These are phyloP conservation scores for Picochlorum sp. DNA, from an alignment of 139 green algal genomes.

Conservation along the genomic window DNA sequence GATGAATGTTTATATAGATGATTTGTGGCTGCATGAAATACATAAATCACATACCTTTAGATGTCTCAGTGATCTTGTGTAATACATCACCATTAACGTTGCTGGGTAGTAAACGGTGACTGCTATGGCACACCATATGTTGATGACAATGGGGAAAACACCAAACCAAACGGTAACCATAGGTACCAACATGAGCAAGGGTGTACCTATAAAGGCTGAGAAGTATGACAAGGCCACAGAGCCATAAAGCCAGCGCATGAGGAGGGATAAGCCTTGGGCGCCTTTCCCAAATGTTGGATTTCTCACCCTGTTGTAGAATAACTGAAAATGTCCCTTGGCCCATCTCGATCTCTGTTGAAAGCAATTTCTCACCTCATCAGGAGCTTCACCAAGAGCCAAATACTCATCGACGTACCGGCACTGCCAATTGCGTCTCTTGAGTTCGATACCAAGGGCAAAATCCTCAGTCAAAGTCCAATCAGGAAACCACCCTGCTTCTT, in stretches of 20 bases:
- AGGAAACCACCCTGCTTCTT: constrained; percentile 58
- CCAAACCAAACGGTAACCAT: constrained; percentile 48
- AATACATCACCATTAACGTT: constrained; percentile 32
- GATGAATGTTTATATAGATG: background rate
- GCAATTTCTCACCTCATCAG: constrained; percentile 71
- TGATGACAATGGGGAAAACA: constrained; percentile 56
- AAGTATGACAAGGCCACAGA: constrained; percentile 39
- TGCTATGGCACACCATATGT: constrained; percentile 40
- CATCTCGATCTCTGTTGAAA: constrained; percentile 78
- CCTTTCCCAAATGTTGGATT: constrained; percentile 29
- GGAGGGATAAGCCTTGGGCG: constrained; percentile 19
- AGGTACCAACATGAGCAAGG: constrained; percentile 44
- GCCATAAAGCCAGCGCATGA: constrained; percentile 39
- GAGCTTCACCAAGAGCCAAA: constrained; percentile 66
- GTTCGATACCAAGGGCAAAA: constrained; percentile 63
- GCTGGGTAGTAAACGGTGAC: constrained; percentile 47
- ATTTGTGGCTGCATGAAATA: background rate
- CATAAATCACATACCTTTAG: constrained; percentile 17
- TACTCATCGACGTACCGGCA: constrained; percentile 67
- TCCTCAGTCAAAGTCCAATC: constrained; percentile 70
- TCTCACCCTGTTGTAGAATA: constrained; percentile 33
- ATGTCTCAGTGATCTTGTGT: constrained; percentile 18
- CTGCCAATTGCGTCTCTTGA: constrained; percentile 51
- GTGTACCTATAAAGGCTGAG: constrained; percentile 35
- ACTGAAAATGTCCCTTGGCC: constrained; percentile 73